A percentile compares a stretch with the other conserved stretches of the same genome.
phyloP scores from a whole-genome alignment of 2,329 filamentous ascomycete species.

The Coniochaeta sp. region DNA sequence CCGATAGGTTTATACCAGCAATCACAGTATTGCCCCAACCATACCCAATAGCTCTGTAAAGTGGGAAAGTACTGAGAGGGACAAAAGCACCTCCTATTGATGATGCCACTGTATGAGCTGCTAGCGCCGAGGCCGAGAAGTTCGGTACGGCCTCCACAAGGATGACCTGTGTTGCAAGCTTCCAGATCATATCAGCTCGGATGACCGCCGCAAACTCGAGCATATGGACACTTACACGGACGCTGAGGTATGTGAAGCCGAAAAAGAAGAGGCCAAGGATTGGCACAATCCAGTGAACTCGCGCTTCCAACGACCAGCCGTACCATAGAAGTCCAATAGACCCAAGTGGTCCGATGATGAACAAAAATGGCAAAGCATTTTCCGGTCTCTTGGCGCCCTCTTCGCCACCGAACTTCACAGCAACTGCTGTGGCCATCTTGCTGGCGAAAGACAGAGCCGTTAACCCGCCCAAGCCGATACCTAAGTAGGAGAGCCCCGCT shows the following conservation, averaged over 20 bases:
- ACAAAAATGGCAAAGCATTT: background rate
- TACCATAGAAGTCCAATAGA: slow-evolving; percentile 22
- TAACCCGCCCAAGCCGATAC: background rate
- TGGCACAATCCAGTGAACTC: slow-evolving; percentile 40
- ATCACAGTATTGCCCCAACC: background rate
- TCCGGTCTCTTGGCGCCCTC: background rate
- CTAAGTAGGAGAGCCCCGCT: background rate
- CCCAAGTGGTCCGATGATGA: background rate
- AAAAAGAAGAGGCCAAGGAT: slow-evolving; percentile 26
- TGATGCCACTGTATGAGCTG: background rate
- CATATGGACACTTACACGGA: background rate
- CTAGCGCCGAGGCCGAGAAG: background rate
- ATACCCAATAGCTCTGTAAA: background rate
- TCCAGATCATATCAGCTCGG: background rate
- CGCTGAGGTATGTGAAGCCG: background rate
- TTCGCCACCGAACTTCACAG: background rate
- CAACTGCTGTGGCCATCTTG: background rate
- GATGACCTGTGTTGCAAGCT: background rate
- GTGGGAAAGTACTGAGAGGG: background rate
- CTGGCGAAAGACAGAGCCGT: background rate
- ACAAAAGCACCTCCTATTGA: background rate
- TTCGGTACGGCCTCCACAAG: background rate
- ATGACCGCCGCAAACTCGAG: background rate
- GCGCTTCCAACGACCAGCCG: slow-evolving; percentile 38
- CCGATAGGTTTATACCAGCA: background rate